These are phyloP conservation scores for Yamadazyma dendronema DNA, from an alignment of 1,139 yeast genomes.

Conservation along the genomic window DNA sequence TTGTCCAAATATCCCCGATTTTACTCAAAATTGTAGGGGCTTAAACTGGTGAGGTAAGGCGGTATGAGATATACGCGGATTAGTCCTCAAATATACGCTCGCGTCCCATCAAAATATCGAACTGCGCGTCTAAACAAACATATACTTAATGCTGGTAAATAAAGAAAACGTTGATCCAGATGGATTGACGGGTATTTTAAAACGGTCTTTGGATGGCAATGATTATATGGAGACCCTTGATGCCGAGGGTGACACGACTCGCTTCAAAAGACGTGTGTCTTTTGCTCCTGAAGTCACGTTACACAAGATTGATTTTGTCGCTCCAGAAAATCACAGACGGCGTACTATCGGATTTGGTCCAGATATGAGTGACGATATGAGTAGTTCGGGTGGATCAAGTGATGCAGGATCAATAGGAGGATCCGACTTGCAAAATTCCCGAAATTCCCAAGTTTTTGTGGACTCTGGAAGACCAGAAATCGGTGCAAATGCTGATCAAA, in stretches of 20 bases:
- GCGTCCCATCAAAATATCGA: no score
- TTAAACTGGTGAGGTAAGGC: neutral
- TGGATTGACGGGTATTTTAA: conserved; percentile 10
- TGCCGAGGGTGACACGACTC: conserved; percentile 12
- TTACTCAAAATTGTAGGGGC: no score
- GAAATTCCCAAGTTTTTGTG: no score
- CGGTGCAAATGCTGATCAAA: no score
- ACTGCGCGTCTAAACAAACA: neutral
- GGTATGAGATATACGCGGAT: neutral
- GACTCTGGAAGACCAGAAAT: no score
- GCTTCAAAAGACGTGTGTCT: conserved; percentile 53
- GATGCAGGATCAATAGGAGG: no score
- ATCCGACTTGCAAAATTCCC: neutral
- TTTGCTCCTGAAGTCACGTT: conserved; percentile 77
- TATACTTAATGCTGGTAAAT: conserved; percentile 6
- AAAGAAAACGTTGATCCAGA: conserved; percentile 18
- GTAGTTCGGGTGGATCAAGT: neutral
- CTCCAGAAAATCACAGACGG: conserved; percentile 18
- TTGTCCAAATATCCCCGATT: no score
- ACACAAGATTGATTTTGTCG: conserved; percentile 58
- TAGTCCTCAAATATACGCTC: neutral
- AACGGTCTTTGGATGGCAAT: conserved; percentile 1
- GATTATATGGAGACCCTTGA: neutral
- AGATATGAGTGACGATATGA: neutral
- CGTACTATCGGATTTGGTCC: conserved; percentile 16